A percentile compares a stretch with the other conserved stretches of the same genome.
These are phyloP conservation scores for Hypomyces perniciosus DNA, from an alignment of 2,329 filamentous ascomycete species.

Conservation along the genomic window DNA sequence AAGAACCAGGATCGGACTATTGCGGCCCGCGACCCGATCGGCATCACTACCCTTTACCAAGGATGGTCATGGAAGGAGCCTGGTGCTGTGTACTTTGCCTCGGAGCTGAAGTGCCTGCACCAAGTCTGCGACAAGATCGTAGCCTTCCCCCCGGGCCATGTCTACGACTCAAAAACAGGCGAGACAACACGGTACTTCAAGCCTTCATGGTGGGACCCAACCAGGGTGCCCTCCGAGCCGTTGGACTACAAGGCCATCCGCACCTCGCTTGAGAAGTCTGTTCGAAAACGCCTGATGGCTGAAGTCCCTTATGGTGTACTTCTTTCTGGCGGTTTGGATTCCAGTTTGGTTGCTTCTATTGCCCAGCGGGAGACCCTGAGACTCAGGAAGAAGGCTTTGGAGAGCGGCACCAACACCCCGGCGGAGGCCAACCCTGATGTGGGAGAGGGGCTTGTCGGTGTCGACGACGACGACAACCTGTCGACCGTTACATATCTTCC, in stretches of 20 bases:
- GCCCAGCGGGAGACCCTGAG: constrained; percentile 87
- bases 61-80: constrained; percentile 81
- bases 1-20: constrained; percentile 88
- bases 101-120: constrained; percentile 89
- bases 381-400: constrained; percentile 59
- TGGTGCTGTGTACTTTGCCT: constrained; percentile 88
- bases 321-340: constrained; percentile 91
- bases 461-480: constrained; percentile 86
- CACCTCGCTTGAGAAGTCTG: constrained; percentile 78
- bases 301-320: constrained; percentile 97
- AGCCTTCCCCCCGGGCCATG: constrained; percentile 87
- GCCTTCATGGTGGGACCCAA: constrained; percentile 85
- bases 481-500: constrained; percentile 87
- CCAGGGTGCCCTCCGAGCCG: constrained; percentile 69
- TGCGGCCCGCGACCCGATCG: constrained; percentile 92
- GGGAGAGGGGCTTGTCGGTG: constrained; percentile 76
- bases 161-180: constrained; percentile 92
- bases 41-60: constrained; percentile 95
- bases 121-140: constrained; percentile 93
- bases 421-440: constrained; percentile 45
- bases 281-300: constrained; percentile 96
- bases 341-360: constrained; percentile 89
- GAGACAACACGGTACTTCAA: constrained; percentile 82
- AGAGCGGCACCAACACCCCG: constrained; percentile 36
- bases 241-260: constrained; percentile 79